These are phyloP conservation scores for Musa beccarii DNA, from an alignment of 176 grass and related monocot genomes.

Conservation along the genomic window DNA sequence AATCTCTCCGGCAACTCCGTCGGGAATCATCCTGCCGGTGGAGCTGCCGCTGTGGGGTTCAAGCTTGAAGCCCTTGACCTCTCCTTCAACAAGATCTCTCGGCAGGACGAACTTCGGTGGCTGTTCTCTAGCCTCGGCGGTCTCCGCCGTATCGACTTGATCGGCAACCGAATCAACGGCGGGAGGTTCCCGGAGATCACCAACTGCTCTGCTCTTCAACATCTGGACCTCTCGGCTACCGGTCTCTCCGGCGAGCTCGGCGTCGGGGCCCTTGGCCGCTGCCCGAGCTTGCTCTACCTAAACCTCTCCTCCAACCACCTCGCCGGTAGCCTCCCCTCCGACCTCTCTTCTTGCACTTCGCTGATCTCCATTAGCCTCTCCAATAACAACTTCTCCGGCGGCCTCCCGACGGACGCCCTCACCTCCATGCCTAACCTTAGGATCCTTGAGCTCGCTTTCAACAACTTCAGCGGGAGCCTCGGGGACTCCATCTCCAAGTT, in stretches of 20 bases:
- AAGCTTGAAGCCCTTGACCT: slow-evolving; percentile 26
- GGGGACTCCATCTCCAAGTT: slow-evolving; percentile 41
- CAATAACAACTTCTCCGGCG: slow-evolving; percentile 85
- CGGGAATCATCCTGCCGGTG: slow-evolving; percentile 15
- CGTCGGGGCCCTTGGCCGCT: slow-evolving; percentile 36
- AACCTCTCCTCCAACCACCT: slow-evolving; percentile 83
- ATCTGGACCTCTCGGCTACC: slow-evolving; percentile 84
- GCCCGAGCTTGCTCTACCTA: slow-evolving; percentile 36
- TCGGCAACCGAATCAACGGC: slow-evolving; percentile 51
- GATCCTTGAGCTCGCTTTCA: slow-evolving; percentile 61
- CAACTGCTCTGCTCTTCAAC: slow-evolving; percentile 62
- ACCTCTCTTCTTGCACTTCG: slow-evolving; percentile 39
- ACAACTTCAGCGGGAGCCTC: slow-evolving; percentile 59
- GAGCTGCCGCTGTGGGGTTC: slow-evolving; percentile 19
- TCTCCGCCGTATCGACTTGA: slow-evolving; percentile 50
- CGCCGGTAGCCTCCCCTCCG: slow-evolving; percentile 42
- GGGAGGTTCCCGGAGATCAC: slow-evolving; percentile 35
- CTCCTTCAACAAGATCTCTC: slow-evolving; percentile 23
- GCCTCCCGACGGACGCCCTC: slow-evolving; percentile 42
- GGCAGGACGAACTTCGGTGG: slow-evolving; percentile 10
- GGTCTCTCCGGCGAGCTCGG: slow-evolving; percentile 36
- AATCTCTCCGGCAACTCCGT: slow-evolving; percentile 43
- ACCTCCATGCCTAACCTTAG: slow-evolving; percentile 39
- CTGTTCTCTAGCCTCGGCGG: slow-evolving; percentile 20
- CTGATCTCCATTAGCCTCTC: slow-evolving; percentile 54